Percentiles rank a stretch among this genome's conserved stretches.
phyloP scores from a whole-genome alignment of 306 rosid genomes.

The Vigna trinervia region DNA sequence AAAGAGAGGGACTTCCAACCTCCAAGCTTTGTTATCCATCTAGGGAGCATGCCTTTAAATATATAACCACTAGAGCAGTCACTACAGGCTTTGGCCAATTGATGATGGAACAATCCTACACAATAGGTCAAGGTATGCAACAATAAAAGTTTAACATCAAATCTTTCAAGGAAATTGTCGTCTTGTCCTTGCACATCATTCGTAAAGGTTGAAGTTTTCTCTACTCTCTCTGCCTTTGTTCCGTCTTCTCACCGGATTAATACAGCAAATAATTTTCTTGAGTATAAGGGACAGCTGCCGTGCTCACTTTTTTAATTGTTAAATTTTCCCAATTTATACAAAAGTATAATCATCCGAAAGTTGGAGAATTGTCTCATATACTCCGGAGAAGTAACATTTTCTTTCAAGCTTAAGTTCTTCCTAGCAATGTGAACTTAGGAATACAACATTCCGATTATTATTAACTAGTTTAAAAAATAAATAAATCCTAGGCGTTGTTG shows the following conservation, averaged over 20 bases:
- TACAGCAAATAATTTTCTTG: not conserved
- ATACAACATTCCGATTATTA: not conserved
- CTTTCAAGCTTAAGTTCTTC: not conserved
- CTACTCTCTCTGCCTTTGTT: not conserved
- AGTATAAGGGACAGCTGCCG: not conserved
- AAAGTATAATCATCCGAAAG: not conserved
- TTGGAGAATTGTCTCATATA: not conserved
- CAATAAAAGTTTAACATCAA: not conserved
- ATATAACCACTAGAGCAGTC: not conserved
- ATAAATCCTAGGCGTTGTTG: not conserved
- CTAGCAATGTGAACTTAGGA: not conserved
- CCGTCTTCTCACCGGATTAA: not conserved
- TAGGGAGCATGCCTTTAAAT: not conserved
- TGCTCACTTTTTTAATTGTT: slow-evolving; percentile 3
- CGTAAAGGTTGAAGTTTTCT: not conserved
- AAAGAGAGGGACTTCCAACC: not conserved
- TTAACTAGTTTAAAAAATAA: not conserved
- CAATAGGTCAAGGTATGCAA: not conserved
- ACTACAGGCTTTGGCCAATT: not conserved
- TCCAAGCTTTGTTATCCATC: not conserved
- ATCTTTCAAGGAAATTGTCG: slow-evolving; percentile 4
- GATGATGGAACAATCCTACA: not conserved
- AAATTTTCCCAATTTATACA: not conserved
- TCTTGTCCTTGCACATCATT: not conserved
- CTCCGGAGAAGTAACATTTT: not conserved